phyloP scores from a whole-genome alignment of 441 rosid species.

The Pelargonium citronellum region DNA sequence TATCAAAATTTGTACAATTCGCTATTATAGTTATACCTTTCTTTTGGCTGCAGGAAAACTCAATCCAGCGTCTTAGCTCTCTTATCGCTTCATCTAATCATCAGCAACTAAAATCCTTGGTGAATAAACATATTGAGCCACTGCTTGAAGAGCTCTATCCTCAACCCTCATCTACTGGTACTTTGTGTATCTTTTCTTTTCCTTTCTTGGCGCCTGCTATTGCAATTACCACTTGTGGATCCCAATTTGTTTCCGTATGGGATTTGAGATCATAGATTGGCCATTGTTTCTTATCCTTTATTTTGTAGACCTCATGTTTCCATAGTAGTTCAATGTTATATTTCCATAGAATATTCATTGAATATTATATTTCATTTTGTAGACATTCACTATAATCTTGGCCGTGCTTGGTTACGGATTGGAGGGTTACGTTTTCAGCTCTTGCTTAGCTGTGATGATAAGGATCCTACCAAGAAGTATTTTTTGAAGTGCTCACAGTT shows the following conservation, averaged over 20 bases:
- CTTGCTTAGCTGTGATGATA: conserved; percentile 52
- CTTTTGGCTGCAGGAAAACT: conserved; percentile 34
- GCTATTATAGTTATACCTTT: conserved; percentile 8
- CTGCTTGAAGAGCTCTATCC: conserved; percentile 55
- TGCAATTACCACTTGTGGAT: neutral
- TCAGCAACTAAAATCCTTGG: conserved; percentile 46
- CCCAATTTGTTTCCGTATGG: neutral
- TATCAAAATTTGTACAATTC: no score
- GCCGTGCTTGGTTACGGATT: conserved; percentile 64
- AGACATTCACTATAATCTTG: conserved; percentile 52
- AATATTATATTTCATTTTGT: conserved; percentile 14
- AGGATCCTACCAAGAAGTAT: conserved; percentile 81
- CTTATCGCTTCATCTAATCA: conserved; percentile 61
- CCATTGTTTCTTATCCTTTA: neutral
- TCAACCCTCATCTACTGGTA: conserved; percentile 45
- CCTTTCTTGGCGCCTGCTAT: neutral
- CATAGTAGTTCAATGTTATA: no score
- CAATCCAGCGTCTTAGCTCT: conserved; percentile 38
- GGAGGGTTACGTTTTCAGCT: conserved; percentile 75
- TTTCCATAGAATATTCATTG: neutral
- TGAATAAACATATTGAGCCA: conserved; percentile 46
- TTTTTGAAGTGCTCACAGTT: conserved; percentile 51
- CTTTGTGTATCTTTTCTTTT: neutral
- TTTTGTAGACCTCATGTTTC: neutral
- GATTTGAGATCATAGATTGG: neutral